phyloP scores from a whole-genome alignment of 371 early-diverging fungal species.

The Syncephalastrum sp. region DNA sequence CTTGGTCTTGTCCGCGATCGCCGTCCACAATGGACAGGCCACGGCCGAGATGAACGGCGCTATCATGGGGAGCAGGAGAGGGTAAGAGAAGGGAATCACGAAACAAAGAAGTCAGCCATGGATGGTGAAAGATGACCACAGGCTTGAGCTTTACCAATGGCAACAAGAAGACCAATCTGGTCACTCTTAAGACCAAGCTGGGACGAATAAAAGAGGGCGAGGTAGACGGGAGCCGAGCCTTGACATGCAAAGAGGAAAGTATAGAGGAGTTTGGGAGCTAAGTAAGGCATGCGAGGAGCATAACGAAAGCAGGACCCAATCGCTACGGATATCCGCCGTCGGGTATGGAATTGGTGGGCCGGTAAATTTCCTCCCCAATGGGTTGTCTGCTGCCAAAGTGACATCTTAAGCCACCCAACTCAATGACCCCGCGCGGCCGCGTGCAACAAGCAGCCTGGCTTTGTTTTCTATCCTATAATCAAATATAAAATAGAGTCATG shows the following conservation, averaged over 20 bases:
- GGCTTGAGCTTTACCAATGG: conserved; percentile 39
- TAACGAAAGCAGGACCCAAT: not conserved
- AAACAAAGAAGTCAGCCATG: no score
- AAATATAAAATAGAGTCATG: not conserved
- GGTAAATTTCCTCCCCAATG: no score
- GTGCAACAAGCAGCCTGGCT: no score
- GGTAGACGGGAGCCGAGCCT: conserved; percentile 52
- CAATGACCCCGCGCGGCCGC: no score
- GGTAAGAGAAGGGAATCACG: not conserved
- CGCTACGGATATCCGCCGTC: no score
- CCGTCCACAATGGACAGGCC: conserved; percentile 53
- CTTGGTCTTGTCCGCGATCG: conserved; percentile 50
- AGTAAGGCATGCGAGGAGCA: conserved; percentile 39
- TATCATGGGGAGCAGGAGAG: conserved; percentile 12
- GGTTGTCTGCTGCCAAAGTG: no score
- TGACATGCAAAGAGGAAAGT: conserved; percentile 54
- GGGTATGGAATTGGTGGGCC: no score
- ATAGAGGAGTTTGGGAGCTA: conserved; percentile 50
- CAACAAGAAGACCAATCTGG: conserved; percentile 51
- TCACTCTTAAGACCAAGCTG: conserved; percentile 48
- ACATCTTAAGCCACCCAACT: no score
- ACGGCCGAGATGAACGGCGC: conserved; percentile 55
- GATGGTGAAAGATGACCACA: not conserved
- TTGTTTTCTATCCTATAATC: no score
- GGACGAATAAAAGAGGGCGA: conserved; percentile 47